phyloP scores from a whole-genome alignment of 2,329 filamentous ascomycete species.

The Sordariomycetes sp. region DNA sequence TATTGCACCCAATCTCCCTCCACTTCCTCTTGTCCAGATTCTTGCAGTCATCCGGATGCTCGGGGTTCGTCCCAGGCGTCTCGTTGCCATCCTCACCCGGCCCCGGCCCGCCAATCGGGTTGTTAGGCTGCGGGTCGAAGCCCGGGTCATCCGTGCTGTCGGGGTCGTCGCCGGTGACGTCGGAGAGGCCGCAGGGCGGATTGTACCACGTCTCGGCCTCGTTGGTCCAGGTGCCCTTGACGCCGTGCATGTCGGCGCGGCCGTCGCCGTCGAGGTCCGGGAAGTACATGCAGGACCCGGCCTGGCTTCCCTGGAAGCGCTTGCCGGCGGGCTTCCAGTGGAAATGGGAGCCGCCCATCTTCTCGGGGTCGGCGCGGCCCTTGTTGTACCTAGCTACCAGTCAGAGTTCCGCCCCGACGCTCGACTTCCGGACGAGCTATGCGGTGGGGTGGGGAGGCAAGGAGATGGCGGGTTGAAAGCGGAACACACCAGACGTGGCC shows the following conservation, averaged over 20 bases:
- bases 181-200: background rate
- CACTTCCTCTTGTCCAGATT: background rate
- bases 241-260: conserved; percentile 11
- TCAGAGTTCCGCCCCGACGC: background rate
- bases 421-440: background rate
- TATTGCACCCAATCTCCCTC: background rate
- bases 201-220: conserved; percentile 10
- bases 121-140: background rate
- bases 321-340: conserved; percentile 6
- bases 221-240: conserved; percentile 6
- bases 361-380: background rate
- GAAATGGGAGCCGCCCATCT: conserved; percentile 7
- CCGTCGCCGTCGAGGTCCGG: conserved; percentile 14
- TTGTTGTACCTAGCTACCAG: background rate
- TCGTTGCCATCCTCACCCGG: background rate
- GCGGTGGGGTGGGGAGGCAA: background rate
- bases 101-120: background rate
- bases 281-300: conserved; percentile 10
- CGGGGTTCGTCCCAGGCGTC: background rate
- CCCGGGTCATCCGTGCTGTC: background rate
- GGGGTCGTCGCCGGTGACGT: background rate
- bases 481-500: conserved; percentile 13
- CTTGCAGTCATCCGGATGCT: background rate
- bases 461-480: background rate
- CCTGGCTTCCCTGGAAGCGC: conserved; percentile 7